Conservation (phyloP, 192 early-diverging fungal species). For the Podila verticillata region DNA sequence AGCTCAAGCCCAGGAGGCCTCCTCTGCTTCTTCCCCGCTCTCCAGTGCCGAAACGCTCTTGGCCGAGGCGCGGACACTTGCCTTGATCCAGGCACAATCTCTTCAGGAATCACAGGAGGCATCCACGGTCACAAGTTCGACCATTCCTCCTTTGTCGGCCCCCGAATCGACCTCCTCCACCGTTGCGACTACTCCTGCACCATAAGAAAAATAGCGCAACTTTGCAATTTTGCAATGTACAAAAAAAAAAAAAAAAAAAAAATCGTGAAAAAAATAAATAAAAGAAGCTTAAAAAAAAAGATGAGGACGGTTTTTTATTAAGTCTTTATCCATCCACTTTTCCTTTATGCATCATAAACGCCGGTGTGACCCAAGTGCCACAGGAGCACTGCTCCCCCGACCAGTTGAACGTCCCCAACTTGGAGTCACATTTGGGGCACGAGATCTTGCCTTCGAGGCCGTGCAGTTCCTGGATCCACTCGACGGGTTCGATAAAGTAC, state of each 20-base stretch:
- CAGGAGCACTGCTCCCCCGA: slow-evolving; percentile 83
- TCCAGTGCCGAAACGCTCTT: neutral
- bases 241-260: neutral
- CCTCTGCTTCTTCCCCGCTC: neutral
- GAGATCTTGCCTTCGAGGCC: slow-evolving; percentile 75
- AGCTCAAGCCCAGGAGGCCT: neutral
- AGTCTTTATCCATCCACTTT: slow-evolving; percentile 67
- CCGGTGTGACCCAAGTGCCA: slow-evolving; percentile 82
- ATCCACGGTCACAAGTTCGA: neutral
- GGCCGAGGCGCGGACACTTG: neutral
- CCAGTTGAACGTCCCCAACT: slow-evolving; percentile 86
- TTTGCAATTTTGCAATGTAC: too few species aligned
- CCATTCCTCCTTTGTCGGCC: neutral
- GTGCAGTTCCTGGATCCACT: slow-evolving; percentile 78
- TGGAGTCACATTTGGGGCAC: slow-evolving; percentile 83
- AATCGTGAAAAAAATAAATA: neutral
- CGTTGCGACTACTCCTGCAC: too few species aligned
- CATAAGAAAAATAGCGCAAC: too few species aligned
- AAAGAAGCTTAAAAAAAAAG: neutral
- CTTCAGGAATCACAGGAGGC: neutral
- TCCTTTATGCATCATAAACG: slow-evolving; percentile 81
- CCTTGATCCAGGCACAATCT: neutral
- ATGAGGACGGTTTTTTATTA: neutral
- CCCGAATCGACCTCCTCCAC: neutral
- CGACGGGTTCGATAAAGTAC: slow-evolving; percentile 86